phyloP scores from a whole-genome alignment of 768 basidiomycete species.

The Pleurotus sapidus region DNA sequence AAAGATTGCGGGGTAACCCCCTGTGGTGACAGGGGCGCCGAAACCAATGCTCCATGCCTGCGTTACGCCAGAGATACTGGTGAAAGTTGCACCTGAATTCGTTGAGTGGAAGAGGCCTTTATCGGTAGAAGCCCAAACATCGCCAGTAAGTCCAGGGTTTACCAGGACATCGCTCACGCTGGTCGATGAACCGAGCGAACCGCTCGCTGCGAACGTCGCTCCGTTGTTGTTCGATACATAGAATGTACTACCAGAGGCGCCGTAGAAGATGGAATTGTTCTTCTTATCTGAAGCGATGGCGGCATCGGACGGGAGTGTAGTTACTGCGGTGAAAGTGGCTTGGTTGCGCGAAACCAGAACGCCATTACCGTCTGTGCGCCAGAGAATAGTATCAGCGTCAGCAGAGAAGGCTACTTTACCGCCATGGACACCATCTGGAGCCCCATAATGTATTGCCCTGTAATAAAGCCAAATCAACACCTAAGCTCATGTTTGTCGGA shows the following conservation, averaged over 20 bases:
- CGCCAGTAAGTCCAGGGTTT: constrained; percentile 50
- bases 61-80: constrained; percentile 40
- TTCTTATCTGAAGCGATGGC: constrained; percentile 64
- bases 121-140: constrained; percentile 65
- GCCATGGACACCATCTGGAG: constrained; percentile 42
- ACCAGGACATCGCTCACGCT: constrained; percentile 51
- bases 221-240: constrained; percentile 58
- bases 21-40: constrained; percentile 46
- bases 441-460: constrained; percentile 51
- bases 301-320: constrained; percentile 47
- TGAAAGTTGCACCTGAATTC: constrained; percentile 46
- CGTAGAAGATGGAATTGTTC: constrained; percentile 57
- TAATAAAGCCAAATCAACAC: not conserved
- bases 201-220: constrained; percentile 42
- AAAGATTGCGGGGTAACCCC: constrained; percentile 54
- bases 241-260: constrained; percentile 53
- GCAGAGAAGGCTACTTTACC: constrained; percentile 33
- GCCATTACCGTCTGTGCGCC: constrained; percentile 47
- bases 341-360: constrained; percentile 52
- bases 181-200: constrained; percentile 45
- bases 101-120: constrained; percentile 56
- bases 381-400: constrained; percentile 53
- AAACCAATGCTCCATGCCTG: constrained; percentile 58
- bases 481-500: too few species aligned
- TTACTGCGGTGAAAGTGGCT: constrained; percentile 44